phyloP scores from a whole-genome alignment of 2,329 filamentous ascomycete genomes.

The Monilinia fructigena region DNA sequence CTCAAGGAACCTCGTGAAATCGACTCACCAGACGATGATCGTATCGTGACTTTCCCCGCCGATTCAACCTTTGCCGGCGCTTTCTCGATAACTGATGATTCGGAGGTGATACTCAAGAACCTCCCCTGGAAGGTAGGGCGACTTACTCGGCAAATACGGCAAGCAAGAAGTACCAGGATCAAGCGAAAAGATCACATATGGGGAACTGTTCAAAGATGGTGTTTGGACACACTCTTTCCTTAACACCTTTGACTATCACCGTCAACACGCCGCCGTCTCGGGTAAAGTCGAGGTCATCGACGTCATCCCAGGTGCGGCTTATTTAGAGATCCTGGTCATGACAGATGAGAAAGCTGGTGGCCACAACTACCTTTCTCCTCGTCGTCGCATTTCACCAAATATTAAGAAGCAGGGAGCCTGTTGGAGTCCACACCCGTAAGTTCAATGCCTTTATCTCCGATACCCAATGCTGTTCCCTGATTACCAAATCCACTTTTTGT shows the following conservation, averaged over 20 bases:
- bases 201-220: conserved; percentile 43
- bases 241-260: conserved; percentile 45
- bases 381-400: conserved; percentile 24
- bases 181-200: conserved; percentile 37
- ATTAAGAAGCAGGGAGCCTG: neutral
- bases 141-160: conserved; percentile 37
- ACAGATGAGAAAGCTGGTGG: conserved; percentile 21
- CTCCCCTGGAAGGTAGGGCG: conserved; percentile 42
- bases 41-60: conserved; percentile 44
- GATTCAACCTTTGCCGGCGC: conserved; percentile 42
- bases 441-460: neutral
- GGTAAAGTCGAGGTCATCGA: conserved; percentile 43
- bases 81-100: conserved; percentile 34
- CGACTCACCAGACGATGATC: conserved; percentile 41
- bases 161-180: neutral
- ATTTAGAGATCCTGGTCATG: conserved; percentile 41
- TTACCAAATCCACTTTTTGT: neutral
- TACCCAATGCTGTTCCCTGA: no score
- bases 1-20: conserved; percentile 43
- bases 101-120: conserved; percentile 41
- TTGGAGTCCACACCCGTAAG: neutral
- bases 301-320: conserved; percentile 43
- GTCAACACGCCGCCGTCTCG: conserved; percentile 44
- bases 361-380: conserved; percentile 10
- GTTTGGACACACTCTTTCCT: conserved; percentile 46